Percentiles rank a stretch among this genome's conserved stretches.
Evolutionary conservation across 208 protist species (phyloP).

Genomic region (Leishmania braziliensis): DNA sequence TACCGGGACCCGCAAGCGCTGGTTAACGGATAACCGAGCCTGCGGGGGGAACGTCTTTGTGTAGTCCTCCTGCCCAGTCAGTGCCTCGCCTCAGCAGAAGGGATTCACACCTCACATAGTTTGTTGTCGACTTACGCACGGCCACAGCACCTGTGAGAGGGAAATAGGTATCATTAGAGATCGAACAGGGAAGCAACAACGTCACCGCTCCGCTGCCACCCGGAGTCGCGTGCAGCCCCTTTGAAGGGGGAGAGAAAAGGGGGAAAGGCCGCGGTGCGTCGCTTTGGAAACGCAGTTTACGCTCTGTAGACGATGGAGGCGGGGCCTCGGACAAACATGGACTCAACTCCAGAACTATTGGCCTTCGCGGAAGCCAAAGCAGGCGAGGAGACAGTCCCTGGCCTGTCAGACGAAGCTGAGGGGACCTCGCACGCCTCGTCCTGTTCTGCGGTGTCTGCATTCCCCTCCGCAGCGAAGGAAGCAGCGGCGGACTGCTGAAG

Average conservation of each 20-base stretch:
- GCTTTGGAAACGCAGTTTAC: not conserved
- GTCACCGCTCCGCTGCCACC: not conserved
- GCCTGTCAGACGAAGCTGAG: not conserved
- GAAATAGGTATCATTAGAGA: not conserved
- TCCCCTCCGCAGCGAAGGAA: not conserved
- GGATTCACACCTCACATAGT: not conserved
- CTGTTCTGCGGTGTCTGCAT: not conserved
- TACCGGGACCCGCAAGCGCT: not conserved
- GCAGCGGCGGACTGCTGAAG: not conserved
- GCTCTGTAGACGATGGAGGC: slow-evolving; percentile 8
- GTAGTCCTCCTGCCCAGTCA: not conserved
- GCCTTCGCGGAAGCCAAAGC: not conserved
- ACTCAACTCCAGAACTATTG: slow-evolving; percentile 6
- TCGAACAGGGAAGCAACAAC: not conserved
- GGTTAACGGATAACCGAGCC: not conserved
- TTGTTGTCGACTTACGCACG: not conserved
- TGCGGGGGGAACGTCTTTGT: not conserved
- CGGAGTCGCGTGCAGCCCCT: not conserved
- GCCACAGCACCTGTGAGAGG: not conserved
- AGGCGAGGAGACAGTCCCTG: not conserved
- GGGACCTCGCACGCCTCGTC: not conserved
- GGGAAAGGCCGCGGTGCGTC: not conserved
- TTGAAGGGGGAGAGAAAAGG: not conserved
- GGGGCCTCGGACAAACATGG: slow-evolving; percentile 16
- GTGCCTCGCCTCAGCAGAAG: not conserved